phyloP scores from a whole-genome alignment of 192 early-diverging fungal species.

The Thamnidium elegans region DNA sequence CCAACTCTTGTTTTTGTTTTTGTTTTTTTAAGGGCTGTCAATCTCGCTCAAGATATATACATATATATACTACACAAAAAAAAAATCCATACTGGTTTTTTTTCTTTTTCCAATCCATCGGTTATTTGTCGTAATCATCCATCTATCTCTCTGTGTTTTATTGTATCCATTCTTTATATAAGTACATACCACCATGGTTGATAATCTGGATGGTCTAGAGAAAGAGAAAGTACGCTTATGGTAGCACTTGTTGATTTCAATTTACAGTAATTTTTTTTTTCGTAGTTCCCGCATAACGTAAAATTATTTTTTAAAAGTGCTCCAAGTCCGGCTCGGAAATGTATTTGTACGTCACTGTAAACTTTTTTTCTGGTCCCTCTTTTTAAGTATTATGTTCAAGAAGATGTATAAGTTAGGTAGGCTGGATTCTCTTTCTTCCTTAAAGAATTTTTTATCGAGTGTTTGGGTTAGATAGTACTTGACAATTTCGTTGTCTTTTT shows the following conservation, averaged over 20 bases:
- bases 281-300: neutral
- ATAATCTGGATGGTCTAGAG: conserved; percentile 25
- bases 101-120: neutral
- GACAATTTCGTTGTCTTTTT: too few species aligned
- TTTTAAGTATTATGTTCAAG: too few species aligned
- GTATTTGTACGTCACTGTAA: neutral
- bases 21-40: too few species aligned
- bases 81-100: neutral
- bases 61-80: conserved; percentile 2
- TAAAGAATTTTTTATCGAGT: too few species aligned
- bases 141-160: neutral
- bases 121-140: neutral
- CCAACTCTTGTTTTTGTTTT: too few species aligned
- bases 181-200: conserved; percentile 35
- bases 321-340: neutral
- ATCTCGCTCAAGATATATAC: neutral
- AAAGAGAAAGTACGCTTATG: conserved; percentile 18
- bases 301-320: neutral
- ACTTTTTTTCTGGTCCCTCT: neutral
- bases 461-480: too few species aligned
- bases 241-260: neutral
- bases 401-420: too few species aligned
- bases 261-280: neutral
- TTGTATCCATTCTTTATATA: neutral
- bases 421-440: too few species aligned